Percentiles rank a stretch among this genome's conserved stretches.
phyloP scores from a whole-genome alignment of 805 yeast genomes.

The Cyberlindnera petersonii region DNA sequence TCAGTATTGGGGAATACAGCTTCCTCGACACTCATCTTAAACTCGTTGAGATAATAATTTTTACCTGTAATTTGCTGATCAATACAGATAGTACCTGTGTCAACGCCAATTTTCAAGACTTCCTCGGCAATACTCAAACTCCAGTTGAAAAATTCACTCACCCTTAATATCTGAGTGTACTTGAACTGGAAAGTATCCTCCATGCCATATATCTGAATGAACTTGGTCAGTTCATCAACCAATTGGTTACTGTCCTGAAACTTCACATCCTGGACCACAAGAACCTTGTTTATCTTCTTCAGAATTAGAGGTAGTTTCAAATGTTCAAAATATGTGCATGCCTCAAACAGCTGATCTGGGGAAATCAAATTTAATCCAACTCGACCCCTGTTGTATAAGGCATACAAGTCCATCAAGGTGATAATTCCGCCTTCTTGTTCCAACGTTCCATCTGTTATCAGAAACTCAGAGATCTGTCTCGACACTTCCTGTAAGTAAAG shows the following conservation, averaged over 20 bases:
- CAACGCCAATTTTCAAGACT: constrained; percentile 57
- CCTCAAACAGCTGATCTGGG: constrained; percentile 61
- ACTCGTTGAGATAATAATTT: constrained; percentile 52
- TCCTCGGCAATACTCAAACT: constrained; percentile 62
- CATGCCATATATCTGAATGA: constrained; percentile 30
- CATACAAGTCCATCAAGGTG: constrained; percentile 58
- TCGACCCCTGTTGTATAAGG: constrained; percentile 62
- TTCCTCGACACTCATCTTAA: constrained; percentile 5
- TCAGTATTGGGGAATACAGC: too few species aligned
- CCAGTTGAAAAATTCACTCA: constrained; percentile 48
- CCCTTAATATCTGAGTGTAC: constrained; percentile 25
- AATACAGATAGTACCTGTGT: constrained; percentile 51
- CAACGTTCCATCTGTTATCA: constrained; percentile 42
- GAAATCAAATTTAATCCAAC: constrained; percentile 63
- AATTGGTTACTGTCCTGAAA: constrained; percentile 33
- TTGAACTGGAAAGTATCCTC: constrained; percentile 26
- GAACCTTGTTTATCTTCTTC: constrained; percentile 34
- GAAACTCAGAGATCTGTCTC: constrained; percentile 73
- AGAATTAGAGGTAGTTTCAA: constrained; percentile 55
- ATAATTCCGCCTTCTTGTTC: constrained; percentile 54
- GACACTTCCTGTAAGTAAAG: constrained; percentile 65
- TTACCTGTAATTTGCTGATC: constrained; percentile 70
- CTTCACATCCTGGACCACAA: constrained; percentile 38
- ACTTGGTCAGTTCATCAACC: constrained; percentile 24
- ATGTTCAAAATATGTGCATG: constrained; percentile 53